Evolutionary conservation across 1,139 yeast genomes (phyloP).

Genomic region (Candida frijolesensis): DNA sequence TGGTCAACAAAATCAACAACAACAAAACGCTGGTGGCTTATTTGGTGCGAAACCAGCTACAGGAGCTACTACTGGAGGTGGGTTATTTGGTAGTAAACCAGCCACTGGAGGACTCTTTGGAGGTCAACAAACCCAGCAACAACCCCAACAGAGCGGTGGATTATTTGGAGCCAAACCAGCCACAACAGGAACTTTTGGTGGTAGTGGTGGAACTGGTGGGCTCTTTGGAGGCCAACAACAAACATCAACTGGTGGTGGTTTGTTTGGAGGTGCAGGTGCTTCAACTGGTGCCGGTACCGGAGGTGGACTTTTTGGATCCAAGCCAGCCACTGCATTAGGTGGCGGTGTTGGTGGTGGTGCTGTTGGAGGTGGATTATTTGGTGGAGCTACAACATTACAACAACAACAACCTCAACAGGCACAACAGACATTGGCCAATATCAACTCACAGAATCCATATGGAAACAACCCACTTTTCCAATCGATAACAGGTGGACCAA

Average conservation of each 20-base stretch:
- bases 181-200: constrained; percentile 6
- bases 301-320: constrained; percentile 36
- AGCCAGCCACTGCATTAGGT: constrained; percentile 15
- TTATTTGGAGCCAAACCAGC: constrained; percentile 21
- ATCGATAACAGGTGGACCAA: constrained; percentile 32
- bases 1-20: constrained; percentile 23
- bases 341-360: constrained; percentile 9
- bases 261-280: constrained; percentile 41
- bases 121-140: constrained; percentile 14
- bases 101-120: constrained; percentile 31
- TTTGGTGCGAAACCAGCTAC: constrained; percentile 20
- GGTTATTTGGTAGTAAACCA: constrained; percentile 21
- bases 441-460: constrained; percentile 67
- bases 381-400: constrained; percentile 33
- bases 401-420: constrained; percentile 23
- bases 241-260: constrained; percentile 21
- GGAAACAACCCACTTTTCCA: constrained; percentile 69
- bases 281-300: constrained; percentile 16
- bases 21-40: constrained; percentile 18
- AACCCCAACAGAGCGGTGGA: constrained; percentile 22
- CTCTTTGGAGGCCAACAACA: constrained; percentile 22
- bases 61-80: constrained; percentile 19
- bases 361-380: constrained; percentile 29
- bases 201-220: constrained; percentile 17
- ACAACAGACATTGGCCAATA: constrained; percentile 39